These are phyloP conservation scores for Globisporangium echinulatum DNA, from an alignment of 352 stramenopile genomes.

Conservation along the genomic window DNA sequence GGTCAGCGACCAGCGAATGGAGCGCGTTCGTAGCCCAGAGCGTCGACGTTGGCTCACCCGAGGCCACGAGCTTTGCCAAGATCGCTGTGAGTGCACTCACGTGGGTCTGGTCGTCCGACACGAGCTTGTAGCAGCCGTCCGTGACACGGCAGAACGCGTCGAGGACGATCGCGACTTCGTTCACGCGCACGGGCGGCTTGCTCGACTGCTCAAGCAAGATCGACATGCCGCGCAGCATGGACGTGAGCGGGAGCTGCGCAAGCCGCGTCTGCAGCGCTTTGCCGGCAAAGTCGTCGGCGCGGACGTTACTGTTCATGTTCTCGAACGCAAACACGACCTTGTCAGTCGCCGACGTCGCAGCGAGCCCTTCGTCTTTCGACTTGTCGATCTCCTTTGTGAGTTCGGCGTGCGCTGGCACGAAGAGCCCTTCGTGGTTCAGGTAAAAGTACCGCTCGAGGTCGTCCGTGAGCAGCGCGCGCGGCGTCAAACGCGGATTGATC, in stretches of 20 bases:
- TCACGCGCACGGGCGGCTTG: slow-evolving; percentile 53
- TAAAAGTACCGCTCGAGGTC: slow-evolving; percentile 49
- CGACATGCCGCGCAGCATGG: slow-evolving; percentile 45
- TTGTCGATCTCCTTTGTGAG: slow-evolving; percentile 61
- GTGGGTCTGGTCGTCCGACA: slow-evolving; percentile 37
- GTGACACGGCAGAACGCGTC: slow-evolving; percentile 69
- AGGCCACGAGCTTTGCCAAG: slow-evolving; percentile 40
- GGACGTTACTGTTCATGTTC: slow-evolving; percentile 67
- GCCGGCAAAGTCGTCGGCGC: slow-evolving; percentile 47
- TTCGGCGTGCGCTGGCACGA: slow-evolving; percentile 38
- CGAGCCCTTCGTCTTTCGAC: slow-evolving; percentile 35
- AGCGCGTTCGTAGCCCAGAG: slow-evolving; percentile 58
- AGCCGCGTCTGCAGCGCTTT: slow-evolving; percentile 38
- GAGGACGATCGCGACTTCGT: slow-evolving; percentile 61
- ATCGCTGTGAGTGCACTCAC: slow-evolving; percentile 32
- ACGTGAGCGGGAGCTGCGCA: slow-evolving; percentile 48
- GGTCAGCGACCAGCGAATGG: slow-evolving; percentile 56
- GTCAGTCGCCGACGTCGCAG: slow-evolving; percentile 38
- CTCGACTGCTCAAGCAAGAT: slow-evolving; percentile 59
- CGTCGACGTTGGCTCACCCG: slow-evolving; percentile 41
- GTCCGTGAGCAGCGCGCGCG: slow-evolving; percentile 34
- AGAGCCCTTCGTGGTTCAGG: slow-evolving; percentile 60
- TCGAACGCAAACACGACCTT: slow-evolving; percentile 66
- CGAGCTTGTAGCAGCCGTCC: slow-evolving; percentile 62
- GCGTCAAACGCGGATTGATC: slow-evolving; percentile 57